These are phyloP conservation scores for Glonium stellatum DNA, from an alignment of 495 filamentous ascomycete species.

Conservation along the genomic window DNA sequence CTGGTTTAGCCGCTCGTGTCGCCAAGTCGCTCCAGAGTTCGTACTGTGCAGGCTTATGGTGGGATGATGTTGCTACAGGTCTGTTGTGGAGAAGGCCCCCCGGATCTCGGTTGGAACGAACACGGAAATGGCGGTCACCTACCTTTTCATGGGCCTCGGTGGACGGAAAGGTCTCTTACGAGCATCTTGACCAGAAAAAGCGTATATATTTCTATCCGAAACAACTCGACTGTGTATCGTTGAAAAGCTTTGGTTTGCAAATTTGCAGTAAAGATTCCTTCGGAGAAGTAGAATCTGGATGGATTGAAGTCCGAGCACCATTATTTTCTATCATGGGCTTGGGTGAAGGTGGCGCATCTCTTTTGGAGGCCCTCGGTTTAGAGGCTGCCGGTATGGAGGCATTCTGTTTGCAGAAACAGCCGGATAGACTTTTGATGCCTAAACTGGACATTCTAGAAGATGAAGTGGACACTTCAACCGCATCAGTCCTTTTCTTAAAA, in stretches of 20 bases:
- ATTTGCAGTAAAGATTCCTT: not conserved
- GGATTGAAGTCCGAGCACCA: not conserved
- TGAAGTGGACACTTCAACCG: no score
- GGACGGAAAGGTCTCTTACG: not conserved
- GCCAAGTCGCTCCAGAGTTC: not conserved
- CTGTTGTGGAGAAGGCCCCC: not conserved
- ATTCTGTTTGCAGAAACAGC: no score
- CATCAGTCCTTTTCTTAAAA: no score
- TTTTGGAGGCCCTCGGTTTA: no score
- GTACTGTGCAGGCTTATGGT: not conserved
- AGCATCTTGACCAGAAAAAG: not conserved
- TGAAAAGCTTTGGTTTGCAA: not conserved
- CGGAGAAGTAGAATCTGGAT: not conserved
- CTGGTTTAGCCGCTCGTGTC: not conserved
- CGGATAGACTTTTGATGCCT: no score
- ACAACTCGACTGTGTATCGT: not conserved
- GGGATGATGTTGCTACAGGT: not conserved
- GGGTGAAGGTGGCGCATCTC: no score
- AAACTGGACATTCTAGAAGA: no score
- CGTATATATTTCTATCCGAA: no score
- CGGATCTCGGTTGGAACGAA: not conserved
- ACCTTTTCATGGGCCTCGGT: not conserved
- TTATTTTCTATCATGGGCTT: no score
- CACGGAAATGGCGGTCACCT: not conserved
- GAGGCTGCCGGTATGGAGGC: no score